These are phyloP conservation scores for Metschnikowia picachoensis DNA, from an alignment of 805 yeast species.

Conservation along the genomic window DNA sequence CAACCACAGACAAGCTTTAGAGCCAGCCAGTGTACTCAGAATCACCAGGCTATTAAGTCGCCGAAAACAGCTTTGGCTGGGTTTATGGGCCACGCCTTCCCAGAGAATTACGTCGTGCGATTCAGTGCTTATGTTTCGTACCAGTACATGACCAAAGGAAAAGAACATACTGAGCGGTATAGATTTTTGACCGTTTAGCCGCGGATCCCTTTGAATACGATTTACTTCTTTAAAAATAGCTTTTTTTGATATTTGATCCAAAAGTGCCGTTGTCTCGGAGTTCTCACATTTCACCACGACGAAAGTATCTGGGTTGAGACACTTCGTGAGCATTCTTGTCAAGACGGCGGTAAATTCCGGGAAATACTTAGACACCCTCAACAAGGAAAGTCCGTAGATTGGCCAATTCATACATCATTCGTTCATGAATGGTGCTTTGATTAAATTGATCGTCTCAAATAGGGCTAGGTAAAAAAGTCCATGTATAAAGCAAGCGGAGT, in stretches of 20 bases:
- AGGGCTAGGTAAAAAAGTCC: conserved; percentile 71
- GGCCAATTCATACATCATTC: conserved; percentile 60
- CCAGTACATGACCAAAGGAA: no score
- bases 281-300: conserved; percentile 71
- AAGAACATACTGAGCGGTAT: no score
- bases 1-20: no score
- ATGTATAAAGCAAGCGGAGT: conserved; percentile 43
- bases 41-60: no score
- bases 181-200: no score
- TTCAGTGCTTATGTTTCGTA: no score
- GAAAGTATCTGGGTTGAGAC: conserved; percentile 53
- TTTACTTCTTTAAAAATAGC: conserved; percentile 89
- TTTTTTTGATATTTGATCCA: conserved; percentile 68
- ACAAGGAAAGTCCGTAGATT: conserved; percentile 57
- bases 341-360: conserved; percentile 57
- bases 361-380: conserved; percentile 74
- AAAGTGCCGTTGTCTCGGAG: conserved; percentile 45
- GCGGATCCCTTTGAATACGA: no score
- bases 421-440: conserved; percentile 45
- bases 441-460: conserved; percentile 60
- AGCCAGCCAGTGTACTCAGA: no score
- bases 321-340: conserved; percentile 48
- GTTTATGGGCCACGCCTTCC: no score
- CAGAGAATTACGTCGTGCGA: no score
- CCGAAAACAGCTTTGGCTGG: no score